These are phyloP conservation scores for Oryza nivara DNA, from an alignment of 176 grass and related monocot genomes.

Conservation along the genomic window DNA sequence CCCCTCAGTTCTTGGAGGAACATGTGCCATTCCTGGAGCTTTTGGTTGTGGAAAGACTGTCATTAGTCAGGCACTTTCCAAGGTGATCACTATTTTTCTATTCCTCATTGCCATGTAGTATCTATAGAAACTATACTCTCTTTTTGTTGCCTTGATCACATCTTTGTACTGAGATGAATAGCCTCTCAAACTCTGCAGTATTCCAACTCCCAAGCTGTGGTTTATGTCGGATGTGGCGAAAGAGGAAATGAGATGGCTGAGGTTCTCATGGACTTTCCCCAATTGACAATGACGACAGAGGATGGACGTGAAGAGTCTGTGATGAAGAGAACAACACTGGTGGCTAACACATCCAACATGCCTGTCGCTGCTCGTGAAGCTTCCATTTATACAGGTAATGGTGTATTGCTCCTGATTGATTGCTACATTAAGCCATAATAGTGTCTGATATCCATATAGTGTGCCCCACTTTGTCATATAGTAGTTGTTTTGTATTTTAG, in stretches of 20 bases:
- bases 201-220: slow-evolving; percentile 86
- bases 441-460: background rate
- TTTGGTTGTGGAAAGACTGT: slow-evolving; percentile 99
- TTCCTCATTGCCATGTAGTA: background rate
- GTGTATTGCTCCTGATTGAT: slow-evolving; percentile 22
- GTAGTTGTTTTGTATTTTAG: background rate
- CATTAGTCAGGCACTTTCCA: slow-evolving; percentile 96
- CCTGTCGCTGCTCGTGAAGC: slow-evolving; percentile 96
- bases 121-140: background rate
- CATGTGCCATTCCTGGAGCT: slow-evolving; percentile 93
- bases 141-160: background rate
- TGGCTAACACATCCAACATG: slow-evolving; percentile 98
- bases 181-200: slow-evolving; percentile 65
- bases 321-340: slow-evolving; percentile 93
- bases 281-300: slow-evolving; percentile 87
- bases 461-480: background rate
- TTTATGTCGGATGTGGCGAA: slow-evolving; percentile 93
- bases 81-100: slow-evolving; percentile 49
- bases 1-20: slow-evolving; percentile 91
- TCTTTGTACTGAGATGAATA: slow-evolving; percentile 31
- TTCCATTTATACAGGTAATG: slow-evolving; percentile 90
- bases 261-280: slow-evolving; percentile 95
- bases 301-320: slow-evolving; percentile 96
- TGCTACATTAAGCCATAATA: background rate
- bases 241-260: slow-evolving; percentile 97